Evolutionary conservation across 768 basidiomycete genomes (phyloP).

Genomic region (Amanita rimosa): DNA sequence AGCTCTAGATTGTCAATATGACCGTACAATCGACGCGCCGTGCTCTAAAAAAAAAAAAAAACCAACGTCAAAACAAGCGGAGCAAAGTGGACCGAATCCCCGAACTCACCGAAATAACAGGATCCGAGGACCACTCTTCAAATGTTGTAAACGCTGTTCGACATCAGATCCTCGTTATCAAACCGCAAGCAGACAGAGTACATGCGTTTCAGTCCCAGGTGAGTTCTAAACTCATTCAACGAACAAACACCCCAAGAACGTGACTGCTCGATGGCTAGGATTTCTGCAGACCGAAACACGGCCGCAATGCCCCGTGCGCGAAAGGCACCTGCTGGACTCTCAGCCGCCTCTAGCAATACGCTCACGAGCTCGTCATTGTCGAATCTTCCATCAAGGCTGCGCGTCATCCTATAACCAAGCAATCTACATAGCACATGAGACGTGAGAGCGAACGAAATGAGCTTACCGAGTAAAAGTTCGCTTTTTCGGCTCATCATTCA

Average conservation of each 20-base stretch:
- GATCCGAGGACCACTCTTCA: conserved; percentile 44
- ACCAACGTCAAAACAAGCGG: background rate
- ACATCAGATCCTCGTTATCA: background rate
- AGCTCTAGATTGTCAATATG: conserved; percentile 24
- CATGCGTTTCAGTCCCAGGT: conserved; percentile 34
- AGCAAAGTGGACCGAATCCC: background rate
- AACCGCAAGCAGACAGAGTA: background rate
- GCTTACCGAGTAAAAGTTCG: too few species aligned
- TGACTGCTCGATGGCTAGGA: conserved; percentile 44
- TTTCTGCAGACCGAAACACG: conserved; percentile 39
- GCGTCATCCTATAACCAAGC: conserved; percentile 30
- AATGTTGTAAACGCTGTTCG: conserved; percentile 29
- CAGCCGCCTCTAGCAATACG: conserved; percentile 34
- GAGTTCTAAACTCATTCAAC: conserved; percentile 45
- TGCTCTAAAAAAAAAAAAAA: too few species aligned
- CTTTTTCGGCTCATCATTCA: too few species aligned
- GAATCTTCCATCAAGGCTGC: conserved; percentile 37
- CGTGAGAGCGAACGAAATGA: too few species aligned
- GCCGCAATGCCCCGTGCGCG: conserved; percentile 35
- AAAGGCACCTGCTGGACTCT: conserved; percentile 32
- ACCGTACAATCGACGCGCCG: conserved; percentile 21
- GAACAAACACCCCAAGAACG: conserved; percentile 45
- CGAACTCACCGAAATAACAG: conserved; percentile 28
- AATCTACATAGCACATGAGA: too few species aligned
- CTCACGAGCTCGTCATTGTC: conserved; percentile 38